These are phyloP conservation scores for Trifolium pratense DNA, from an alignment of 306 rosid species.

Conservation along the genomic window DNA sequence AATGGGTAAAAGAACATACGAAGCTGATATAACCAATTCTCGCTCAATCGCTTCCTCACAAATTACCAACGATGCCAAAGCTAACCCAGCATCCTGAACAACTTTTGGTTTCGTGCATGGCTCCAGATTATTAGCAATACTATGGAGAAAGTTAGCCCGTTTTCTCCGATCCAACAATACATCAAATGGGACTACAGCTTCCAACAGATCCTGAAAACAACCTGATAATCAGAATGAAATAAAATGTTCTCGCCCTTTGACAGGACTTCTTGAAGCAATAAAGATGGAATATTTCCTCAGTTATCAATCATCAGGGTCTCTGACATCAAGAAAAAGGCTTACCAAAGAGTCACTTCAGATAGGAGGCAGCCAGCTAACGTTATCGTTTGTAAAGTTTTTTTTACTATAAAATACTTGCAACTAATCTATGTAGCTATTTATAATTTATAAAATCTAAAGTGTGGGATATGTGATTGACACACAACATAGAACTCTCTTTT, in stretches of 20 bases:
- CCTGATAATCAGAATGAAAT: conserved; percentile 22
- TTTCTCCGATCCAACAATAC: conserved; percentile 78
- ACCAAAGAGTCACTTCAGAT: conserved; percentile 34
- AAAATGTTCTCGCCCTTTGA: conserved; percentile 34
- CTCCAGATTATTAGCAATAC: conserved; percentile 55
- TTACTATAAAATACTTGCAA: conserved; percentile 26
- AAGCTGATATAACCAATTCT: conserved; percentile 86
- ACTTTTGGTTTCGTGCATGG: conserved; percentile 70
- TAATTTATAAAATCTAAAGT: conserved; percentile 3
- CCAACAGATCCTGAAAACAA: conserved; percentile 85
- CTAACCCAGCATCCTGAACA: conserved; percentile 80
- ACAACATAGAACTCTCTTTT: background rate
- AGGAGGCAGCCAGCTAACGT: conserved; percentile 29
- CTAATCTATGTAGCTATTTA: background rate
- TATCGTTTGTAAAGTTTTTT: background rate
- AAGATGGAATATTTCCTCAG: conserved; percentile 31
- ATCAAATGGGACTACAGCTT: conserved; percentile 93
- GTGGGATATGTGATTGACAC: background rate
- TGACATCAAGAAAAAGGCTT: conserved; percentile 25
- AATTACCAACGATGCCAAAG: conserved; percentile 79
- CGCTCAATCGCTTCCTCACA: conserved; percentile 95
- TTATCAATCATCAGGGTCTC: conserved; percentile 25
- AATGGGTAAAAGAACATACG: conserved; percentile 67
- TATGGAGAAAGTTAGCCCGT: conserved; percentile 66
- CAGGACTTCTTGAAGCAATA: conserved; percentile 20